phyloP scores from a whole-genome alignment of 306 rosid species.

The Canavalia ensiformis region DNA sequence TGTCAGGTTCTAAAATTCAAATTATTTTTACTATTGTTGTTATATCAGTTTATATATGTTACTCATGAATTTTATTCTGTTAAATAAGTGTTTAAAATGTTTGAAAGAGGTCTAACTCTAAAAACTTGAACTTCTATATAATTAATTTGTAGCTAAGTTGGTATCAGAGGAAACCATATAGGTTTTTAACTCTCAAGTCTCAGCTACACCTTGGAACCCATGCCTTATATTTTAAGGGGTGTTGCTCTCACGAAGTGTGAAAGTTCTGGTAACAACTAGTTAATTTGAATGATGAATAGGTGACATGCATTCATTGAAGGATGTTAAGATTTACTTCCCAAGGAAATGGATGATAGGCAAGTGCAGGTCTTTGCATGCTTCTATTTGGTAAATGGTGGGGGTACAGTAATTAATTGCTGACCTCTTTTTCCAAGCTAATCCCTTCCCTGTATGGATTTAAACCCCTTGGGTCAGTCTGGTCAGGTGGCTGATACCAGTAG shows the following conservation, averaged over 20 bases:
- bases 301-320: slow-evolving; percentile 16
- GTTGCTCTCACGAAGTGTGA: slow-evolving; percentile 23
- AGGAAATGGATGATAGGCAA: slow-evolving; percentile 28
- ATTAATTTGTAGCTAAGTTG: not conserved
- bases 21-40: not conserved
- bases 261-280: slow-evolving; percentile 26
- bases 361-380: not conserved
- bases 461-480: slow-evolving; percentile 15
- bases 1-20: slow-evolving; percentile 33
- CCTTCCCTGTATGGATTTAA: slow-evolving; percentile 28
- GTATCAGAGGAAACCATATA: not conserved
- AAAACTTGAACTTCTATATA: not conserved
- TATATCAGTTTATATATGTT: not conserved
- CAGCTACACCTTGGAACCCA: slow-evolving; percentile 27
- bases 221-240: slow-evolving; percentile 11
- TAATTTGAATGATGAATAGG: slow-evolving; percentile 27
- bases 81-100: slow-evolving; percentile 4
- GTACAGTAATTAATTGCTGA: not conserved
- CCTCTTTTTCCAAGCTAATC: slow-evolving; percentile 37
- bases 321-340: slow-evolving; percentile 24
- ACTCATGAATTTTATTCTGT: slow-evolving; percentile 11
- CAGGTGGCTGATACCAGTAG: slow-evolving; percentile 10
- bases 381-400: slow-evolving; percentile 37
- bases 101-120: not conserved
- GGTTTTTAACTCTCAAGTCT: not conserved